Evolutionary conservation across 2,329 filamentous ascomycete genomes (phyloP).

Genomic region (Ophiostoma himal-ulmi): DNA sequence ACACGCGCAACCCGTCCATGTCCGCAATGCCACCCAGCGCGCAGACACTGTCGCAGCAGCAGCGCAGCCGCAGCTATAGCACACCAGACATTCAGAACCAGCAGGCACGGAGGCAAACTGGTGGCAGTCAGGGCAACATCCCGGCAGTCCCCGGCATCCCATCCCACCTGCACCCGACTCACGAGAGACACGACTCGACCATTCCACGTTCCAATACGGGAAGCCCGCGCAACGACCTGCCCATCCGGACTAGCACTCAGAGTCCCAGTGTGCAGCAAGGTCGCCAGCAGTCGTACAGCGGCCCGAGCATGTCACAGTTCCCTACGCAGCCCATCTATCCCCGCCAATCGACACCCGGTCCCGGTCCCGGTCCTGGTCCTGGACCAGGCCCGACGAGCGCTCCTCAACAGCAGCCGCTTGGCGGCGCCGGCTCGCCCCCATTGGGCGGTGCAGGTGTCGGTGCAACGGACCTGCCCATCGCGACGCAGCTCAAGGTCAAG

Average conservation of each 20-base stretch:
- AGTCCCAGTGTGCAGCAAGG: conserved; percentile 64
- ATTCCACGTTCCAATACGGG: conserved; percentile 76
- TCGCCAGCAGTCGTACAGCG: conserved; percentile 42
- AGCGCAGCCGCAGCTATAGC: conserved; percentile 70
- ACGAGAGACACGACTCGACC: conserved; percentile 47
- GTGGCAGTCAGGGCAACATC: conserved; percentile 49
- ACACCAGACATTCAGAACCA: conserved; percentile 86
- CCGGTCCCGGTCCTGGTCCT: not conserved
- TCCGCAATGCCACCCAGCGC: conserved; percentile 57
- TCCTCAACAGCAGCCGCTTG: conserved; percentile 26
- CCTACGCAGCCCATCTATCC: conserved; percentile 50
- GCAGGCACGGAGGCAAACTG: conserved; percentile 51
- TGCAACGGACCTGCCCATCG: conserved; percentile 44
- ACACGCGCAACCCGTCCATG: conserved; percentile 70
- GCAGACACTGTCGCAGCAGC: conserved; percentile 49
- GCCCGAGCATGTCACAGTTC: conserved; percentile 50
- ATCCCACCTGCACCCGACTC: conserved; percentile 56
- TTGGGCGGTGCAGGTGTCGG: conserved; percentile 28
- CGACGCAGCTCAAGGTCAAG: conserved; percentile 86
- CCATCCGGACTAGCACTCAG: conserved; percentile 62
- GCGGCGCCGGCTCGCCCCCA: conserved; percentile 29
- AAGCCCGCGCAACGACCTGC: conserved; percentile 65
- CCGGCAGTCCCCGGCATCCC: conserved; percentile 73
- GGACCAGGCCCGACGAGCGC: not conserved
- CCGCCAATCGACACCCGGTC: conserved; percentile 38